Base-by-base conservation (phyloP, 1,284 basidiomycete species). In the Athelia sp. region DNA sequence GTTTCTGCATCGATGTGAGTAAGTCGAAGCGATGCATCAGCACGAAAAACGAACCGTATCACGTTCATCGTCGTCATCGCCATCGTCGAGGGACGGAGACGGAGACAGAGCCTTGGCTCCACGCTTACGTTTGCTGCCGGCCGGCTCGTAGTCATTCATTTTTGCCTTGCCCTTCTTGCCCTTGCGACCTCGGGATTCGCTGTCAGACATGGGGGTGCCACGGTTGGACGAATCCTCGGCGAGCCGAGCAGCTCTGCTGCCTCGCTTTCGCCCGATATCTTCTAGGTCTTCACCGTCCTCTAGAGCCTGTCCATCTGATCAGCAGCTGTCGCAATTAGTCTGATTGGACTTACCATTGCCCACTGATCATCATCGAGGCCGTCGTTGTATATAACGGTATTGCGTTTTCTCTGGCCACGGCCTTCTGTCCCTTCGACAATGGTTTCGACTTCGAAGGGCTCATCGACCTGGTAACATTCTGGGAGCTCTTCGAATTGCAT, bases 341-440 rank as follows among this genome's bases (percentile, higher is more conserved):
- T 21, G n/a, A 35, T 13, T 4, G 26, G 6, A 29, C 74, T 54
- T 61, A 86, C 84, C 75, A 90, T 80, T 32, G 90, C 82, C 88
- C 91, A 98, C 59, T 96, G 89, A 63, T 98, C 94, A 61, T 98
- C 95, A 48, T 86, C 89, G 47, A 98, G 75, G 17, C 94, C 95
- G 63, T 98, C 96, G 55, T 91, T 95, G 66, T 99, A 99, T 63
- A 86, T 89, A 50, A 99, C 93, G 26, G 88, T 79, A 50, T 82
- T 88, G 56, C 91, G 80, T 51, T 83, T 82, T 51, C 96, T 79
- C 62, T 92, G 87, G 38, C 95, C 93, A 53, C 92, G 82, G 43
- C 91, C 90, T 60, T 91, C 87, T 21, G 82, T 58, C 48, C 82
- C 74, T 32, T 90, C 86, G 36, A 90, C 80, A 1, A 82, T 70